Evolutionary conservation across 139 green algal genomes (phyloP), one percentile per base, ranked within the genome.

Genomic region (Closterium sp.): DNA sequence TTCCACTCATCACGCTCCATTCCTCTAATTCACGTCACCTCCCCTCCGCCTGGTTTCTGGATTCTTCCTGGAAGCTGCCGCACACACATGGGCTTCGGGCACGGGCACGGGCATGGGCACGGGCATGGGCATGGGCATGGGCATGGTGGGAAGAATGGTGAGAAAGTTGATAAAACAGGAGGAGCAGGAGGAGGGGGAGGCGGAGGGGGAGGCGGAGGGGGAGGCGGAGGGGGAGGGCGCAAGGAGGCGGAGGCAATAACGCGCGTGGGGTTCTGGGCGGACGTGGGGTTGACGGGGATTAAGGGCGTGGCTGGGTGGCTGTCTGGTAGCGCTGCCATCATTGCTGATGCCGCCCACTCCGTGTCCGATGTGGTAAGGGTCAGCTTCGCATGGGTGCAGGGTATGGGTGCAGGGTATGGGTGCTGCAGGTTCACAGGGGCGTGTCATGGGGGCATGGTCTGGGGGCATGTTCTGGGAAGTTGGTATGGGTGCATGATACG

Each of bases 271-370:
- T 45, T 95, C 21, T 86, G 32, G 73, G 45, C 79, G 17, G 92
- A 95, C 91, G 84, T 94, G 27, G 90, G 28, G 34, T 50, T 95
- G 4, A 94, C 92, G n/a, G 45, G 92, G 9, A 86, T 31, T 24
- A 95, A 95, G 22, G 92, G 89, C 38, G 38, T 90, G 31, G 92
- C 92, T 19, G 92, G 92, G 28, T 94, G 30, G 29, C 21, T 94
- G 22, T 94, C 92, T 50, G 92, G 92, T 27, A 94, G 50, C 92
- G 92, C 92, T 24, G 92, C 92, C 5, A 94, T 94, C 73, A 93
- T 94, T 31, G 92, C 92, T 21, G 92, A 94, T 87, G 92, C 92
- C 4, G 90, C 90, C 24, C 92, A 94, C 86, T 94, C 92, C 10
- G 31, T 94, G 29, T 94, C 92, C 31, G 92, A 95, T 92, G 86